Conservation (phyloP, 345 rosid genomes). For the Triadica sebifera region DNA sequence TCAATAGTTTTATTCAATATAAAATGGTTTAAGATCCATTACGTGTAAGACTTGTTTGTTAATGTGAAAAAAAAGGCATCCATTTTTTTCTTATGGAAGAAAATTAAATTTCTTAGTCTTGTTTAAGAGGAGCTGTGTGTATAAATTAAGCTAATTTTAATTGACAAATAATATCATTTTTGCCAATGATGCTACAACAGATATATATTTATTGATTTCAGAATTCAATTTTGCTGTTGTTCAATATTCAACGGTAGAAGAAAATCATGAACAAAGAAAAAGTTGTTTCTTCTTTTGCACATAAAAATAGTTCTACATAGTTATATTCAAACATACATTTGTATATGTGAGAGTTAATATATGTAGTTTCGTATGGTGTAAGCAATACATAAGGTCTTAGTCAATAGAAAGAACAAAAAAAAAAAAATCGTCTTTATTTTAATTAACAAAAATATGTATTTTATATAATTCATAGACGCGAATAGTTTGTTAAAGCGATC, state of each 20-base stretch:
- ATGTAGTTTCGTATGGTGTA: background rate
- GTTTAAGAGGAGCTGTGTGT: background rate
- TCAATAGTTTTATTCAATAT: conserved; percentile 3
- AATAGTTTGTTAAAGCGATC: too few relatives aligned
- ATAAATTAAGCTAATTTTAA: too few relatives aligned
- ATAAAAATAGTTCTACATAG: background rate
- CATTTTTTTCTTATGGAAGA: background rate
- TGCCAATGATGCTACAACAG: too few relatives aligned
- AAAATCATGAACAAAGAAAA: background rate
- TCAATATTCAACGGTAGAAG: background rate
- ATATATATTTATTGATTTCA: too few relatives aligned
- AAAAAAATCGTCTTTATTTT: too few relatives aligned
- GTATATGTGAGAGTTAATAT: background rate
- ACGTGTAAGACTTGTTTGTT: background rate
- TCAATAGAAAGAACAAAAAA: conserved; percentile 6
- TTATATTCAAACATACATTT: background rate
- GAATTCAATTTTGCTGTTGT: background rate
- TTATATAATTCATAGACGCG: too few relatives aligned
- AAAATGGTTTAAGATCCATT: conserved; percentile 2
- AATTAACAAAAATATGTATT: too few relatives aligned
- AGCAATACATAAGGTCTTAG: background rate
- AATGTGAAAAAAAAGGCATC: too few relatives aligned
- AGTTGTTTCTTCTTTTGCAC: background rate
- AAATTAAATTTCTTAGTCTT: background rate
- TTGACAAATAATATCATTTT: too few relatives aligned